phyloP scores from a whole-genome alignment of 2,329 filamentous ascomycete species.

The Pleurostoma richardsiae region DNA sequence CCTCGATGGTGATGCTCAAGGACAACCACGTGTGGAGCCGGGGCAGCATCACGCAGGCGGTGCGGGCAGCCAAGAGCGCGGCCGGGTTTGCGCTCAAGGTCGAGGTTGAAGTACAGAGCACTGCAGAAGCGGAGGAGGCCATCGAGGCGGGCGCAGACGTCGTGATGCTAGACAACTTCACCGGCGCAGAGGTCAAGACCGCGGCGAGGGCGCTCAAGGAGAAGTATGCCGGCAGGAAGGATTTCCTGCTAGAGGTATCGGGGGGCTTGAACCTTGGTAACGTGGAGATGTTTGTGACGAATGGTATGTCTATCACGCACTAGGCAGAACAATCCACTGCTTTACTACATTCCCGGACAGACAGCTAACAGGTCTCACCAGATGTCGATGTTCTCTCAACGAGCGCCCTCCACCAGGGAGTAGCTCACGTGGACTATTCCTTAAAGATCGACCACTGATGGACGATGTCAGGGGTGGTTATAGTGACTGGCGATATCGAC shows the following conservation, averaged over 20 bases:
- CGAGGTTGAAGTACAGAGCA: conserved; percentile 89
- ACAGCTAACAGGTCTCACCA: conserved; percentile 15
- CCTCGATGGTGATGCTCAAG: conserved; percentile 97
- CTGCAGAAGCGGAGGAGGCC: conserved; percentile 86
- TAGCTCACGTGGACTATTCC: conserved; percentile 90
- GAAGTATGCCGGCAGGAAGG: conserved; percentile 68
- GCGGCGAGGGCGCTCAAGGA: conserved; percentile 74
- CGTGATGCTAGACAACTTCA: conserved; percentile 97
- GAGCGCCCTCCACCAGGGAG: conserved; percentile 94
- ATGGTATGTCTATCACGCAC: conserved; percentile 43
- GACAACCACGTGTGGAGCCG: conserved; percentile 97
- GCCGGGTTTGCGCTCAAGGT: conserved; percentile 91
- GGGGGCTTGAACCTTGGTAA: conserved; percentile 85
- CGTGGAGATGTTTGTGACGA: conserved; percentile 72
- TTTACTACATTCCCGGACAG: background rate
- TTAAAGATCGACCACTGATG: conserved; percentile 68
- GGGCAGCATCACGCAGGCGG: conserved; percentile 79
- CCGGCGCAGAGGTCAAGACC: conserved; percentile 67
- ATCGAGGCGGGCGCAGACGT: conserved; percentile 89
- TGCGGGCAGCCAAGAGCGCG: conserved; percentile 74
- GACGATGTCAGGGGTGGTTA: background rate
- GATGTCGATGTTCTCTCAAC: conserved; percentile 96
- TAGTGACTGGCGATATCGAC: too few species aligned
- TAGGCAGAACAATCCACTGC: too few species aligned
- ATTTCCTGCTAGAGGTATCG: conserved; percentile 86